Evolutionary conservation across 2,329 filamentous ascomycete species (phyloP), one percentile per base, ranked within the genome.

Genomic region (Alternaria sp.): DNA sequence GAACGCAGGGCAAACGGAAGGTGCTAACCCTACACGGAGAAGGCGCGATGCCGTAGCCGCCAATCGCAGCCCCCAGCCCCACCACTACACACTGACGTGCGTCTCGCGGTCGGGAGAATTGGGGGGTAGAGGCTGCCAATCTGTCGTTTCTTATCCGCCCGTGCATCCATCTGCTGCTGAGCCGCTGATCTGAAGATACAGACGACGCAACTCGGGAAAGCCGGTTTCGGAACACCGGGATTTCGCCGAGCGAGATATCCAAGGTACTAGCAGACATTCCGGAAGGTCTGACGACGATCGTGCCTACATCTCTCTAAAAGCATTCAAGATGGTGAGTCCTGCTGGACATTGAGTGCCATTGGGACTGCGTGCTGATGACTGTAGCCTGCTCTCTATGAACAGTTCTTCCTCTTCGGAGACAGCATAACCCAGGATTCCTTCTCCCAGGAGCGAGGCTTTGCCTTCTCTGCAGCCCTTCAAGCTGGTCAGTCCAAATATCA

Each of bases 351-450:
- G 44, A n/a, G 15, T 28, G 10, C 25, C 5, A 33, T 28, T 25
- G 14, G 25, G 26, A n/a, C 21, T 11, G 6, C 25, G 12, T 30
- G 23, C 28, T 71, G 51, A 71, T 51, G 9, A 14, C 5, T 4
- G 4, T 26, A 80, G 78, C 65, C 73, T 63, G 65, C 75, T 33
- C 56, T 71, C 21, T 79, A 80, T 59, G 79, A 83, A 41, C 81
- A 84, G 64, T 82, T 86, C 71, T 84, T 98, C 66, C 88, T 98
- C 23, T 92, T 98, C 66, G 95, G 95, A 58, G 96, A 98, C 82
- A 97, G 93, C 30, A 90, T 98, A 65, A 90, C 95, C 53, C 89
- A 98, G 75, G 84, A 86, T 45, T 87, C 89, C 2, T 87, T 87
- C 67, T 84, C 86, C 37, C 83, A 89, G 53, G 80, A 86, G 11